phyloP scores from a whole-genome alignment of 768 basidiomycete genomes.

The Kwoniella dendrophila region DNA sequence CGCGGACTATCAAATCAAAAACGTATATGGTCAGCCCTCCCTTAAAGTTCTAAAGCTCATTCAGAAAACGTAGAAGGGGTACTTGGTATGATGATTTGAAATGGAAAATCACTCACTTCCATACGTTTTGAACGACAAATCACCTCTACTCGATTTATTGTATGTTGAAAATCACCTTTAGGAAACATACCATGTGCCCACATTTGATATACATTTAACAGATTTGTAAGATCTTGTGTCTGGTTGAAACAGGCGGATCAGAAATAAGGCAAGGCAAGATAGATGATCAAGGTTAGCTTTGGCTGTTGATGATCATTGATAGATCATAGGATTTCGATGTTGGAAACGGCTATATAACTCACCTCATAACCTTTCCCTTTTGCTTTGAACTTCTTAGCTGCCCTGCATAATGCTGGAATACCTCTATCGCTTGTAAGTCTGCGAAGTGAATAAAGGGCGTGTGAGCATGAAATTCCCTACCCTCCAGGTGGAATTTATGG shows the following conservation, averaged over 20 bases:
- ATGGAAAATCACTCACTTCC: slow-evolving; percentile 64
- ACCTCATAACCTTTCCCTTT: slow-evolving; percentile 95
- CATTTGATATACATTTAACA: slow-evolving; percentile 84
- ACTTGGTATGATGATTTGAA: neutral
- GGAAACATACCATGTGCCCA: slow-evolving; percentile 95
- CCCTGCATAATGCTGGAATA: slow-evolving; percentile 75
- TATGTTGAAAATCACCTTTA: slow-evolving; percentile 82
- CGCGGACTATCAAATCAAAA: slow-evolving; percentile 30
- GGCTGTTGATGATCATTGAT: neutral
- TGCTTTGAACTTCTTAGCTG: slow-evolving; percentile 74
- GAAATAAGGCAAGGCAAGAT: neutral
- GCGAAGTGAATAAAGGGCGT: no score
- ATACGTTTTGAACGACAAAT: slow-evolving; percentile 82
- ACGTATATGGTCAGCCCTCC: neutral
- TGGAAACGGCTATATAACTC: slow-evolving; percentile 30
- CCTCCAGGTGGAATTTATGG: no score
- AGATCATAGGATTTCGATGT: slow-evolving; percentile 3
- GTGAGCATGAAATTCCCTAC: no score
- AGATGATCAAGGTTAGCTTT: no score
- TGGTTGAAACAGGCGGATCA: slow-evolving; percentile 55
- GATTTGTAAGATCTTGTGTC: slow-evolving; percentile 76
- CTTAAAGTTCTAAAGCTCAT: neutral
- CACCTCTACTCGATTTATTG: slow-evolving; percentile 80
- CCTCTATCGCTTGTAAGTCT: slow-evolving; percentile 69
- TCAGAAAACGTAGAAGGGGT: slow-evolving; percentile 12